A percentile compares a stretch with the other conserved stretches of the same genome.
Conservation (phyloP, 148 eudicot species). For the Chenopodium quinoa region DNA sequence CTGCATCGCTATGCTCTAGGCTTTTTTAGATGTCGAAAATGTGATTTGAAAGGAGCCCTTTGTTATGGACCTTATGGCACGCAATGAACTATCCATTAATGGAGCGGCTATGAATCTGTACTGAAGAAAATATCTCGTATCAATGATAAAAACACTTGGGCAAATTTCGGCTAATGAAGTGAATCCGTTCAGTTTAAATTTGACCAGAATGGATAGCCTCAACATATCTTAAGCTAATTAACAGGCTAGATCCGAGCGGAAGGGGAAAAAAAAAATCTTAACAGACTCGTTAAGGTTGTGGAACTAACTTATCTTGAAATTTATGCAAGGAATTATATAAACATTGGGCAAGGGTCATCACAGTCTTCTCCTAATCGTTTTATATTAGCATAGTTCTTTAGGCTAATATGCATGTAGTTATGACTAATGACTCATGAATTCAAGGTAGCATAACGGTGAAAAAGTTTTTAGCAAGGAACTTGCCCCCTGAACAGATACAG, state of each 20-base stretch:
- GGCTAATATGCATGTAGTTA: background rate
- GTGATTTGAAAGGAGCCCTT: background rate
- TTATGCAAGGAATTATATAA: background rate
- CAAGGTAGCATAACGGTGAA: background rate
- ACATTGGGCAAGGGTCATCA: background rate
- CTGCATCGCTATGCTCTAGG: background rate
- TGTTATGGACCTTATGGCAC: no score
- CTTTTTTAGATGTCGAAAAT: background rate
- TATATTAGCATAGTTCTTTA: background rate
- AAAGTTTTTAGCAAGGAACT: background rate
- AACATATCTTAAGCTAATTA: background rate
- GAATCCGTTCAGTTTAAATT: background rate
- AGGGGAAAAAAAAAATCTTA: background rate
- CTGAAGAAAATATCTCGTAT: background rate
- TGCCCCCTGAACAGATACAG: background rate
- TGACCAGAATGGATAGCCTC: background rate
- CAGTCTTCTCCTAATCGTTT: no score
- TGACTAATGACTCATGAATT: background rate
- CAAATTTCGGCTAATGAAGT: background rate
- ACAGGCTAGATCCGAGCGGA: background rate
- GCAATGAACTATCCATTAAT: background rate
- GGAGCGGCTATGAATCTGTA: slow-evolving; percentile 8
- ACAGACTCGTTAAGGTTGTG: background rate
- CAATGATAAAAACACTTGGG: background rate
- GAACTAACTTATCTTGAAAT: background rate